Base-by-base conservation (phyloP, 805 yeast genomes). In the Huiozyma naganishii region DNA sequence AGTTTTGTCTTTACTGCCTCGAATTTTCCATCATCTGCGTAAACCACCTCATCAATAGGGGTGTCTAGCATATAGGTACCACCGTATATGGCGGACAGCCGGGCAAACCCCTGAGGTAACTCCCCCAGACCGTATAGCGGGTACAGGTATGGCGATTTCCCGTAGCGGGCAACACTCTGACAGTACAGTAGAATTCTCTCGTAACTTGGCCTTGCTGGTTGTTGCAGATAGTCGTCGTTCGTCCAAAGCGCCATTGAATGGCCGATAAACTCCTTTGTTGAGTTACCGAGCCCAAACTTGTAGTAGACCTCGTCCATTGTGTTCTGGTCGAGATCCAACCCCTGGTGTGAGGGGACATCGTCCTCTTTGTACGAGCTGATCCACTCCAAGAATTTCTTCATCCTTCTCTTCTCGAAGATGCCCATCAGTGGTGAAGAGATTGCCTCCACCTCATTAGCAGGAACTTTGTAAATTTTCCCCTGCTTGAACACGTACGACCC, bases 221-320 rank as follows among this genome's bases (percentile, higher is more conserved):
- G 79, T 47, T 71, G 74, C 58, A 92, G 69, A 63, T 92, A 92
- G 43, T 83, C 88, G 59, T 92, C 98, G 57, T 86, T 89, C 17
- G 92, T 76, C 82, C 95, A 89, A 47, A 92, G 74, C 11, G 97
- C 98, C 98, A 92, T 92, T 4, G 98, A 92, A 64, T 92, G 98
- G 39, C 98, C 98, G 51, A 92, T 85, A 58, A 92, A 92, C 64
- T 92, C 97, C 60, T 86, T 83, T 17, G 97, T 89, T 33, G 96
- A 95, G 44, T 77, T 75, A 56, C 92, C 96, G 43, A 92, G 75
- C 6, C 97, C 95, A 58, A 80, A 92, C 62, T 90, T 82, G 58
- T 76, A 74, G 65, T 83, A 92, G 33, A 92, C 81, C 55, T 87
- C 95, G 51, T 85, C 86, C 90, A 89, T 90, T 41, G 96, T 84